Evolutionary conservation across 164 flowering plant genomes (phyloP), one percentile per base, ranked within the genome.

Genomic region (Chimonanthus salicifolius): DNA sequence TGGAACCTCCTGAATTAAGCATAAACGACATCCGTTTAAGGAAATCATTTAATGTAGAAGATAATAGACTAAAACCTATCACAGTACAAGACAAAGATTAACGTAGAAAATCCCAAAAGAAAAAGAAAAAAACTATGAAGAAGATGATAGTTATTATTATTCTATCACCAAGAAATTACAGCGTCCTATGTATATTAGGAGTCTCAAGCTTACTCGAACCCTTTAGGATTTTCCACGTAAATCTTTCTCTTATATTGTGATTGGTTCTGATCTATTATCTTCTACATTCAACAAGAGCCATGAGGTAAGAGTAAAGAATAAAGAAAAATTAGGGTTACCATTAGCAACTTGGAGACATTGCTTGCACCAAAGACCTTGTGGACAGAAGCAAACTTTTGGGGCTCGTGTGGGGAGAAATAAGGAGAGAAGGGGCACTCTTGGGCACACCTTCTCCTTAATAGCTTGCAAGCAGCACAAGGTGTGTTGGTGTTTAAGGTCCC

Each of bases 401-500:
- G 98, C 64, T 94, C 98, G 58, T 88, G 94, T n/a, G 97, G 98
- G 50, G 97, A 92, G 84, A 94, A 94, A 73, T 94, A 94, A 2
- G 97, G 98, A 72, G 92, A 90, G 73, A 94, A 94, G 5, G 97
- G 98, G 78, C 98, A 94, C 74, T 92, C 97, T 75, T 91, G 92
- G 0, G 95, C 94, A 72, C 98, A 94, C 49, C 97, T 79, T 62
- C 97, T 64, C 66, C 98, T 80, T 58, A 94, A 72, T 60, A 92
- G 97, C 83, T 92, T 94, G 76, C 98, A 94, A 15, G 98, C 98
- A 5, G 97, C 98, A 45, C 98, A 94, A n/a, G 98, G 97, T 2
- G 94, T 92, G 6, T 87, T 85, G 18, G 88, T 87, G 81, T 94
- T 94, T 73, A 92, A 72, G 75, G 82, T 84, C 73, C 90, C 92